A percentile compares a stretch with the other conserved stretches of the same genome.
phyloP scores from a whole-genome alignment of 1,284 basidiomycete species.

The Malassezia cuniculi region DNA sequence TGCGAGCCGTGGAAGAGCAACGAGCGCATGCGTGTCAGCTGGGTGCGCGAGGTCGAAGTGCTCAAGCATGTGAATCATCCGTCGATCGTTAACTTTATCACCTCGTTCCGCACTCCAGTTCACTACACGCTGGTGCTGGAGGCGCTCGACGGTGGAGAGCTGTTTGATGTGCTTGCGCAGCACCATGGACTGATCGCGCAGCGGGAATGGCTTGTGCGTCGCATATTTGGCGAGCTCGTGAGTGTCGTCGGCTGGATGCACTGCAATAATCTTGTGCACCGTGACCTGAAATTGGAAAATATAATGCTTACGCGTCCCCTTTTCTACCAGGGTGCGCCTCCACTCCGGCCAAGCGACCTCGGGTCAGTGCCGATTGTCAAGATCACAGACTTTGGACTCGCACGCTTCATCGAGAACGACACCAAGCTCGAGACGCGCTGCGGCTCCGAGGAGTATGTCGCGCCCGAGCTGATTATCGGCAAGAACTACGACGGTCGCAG shows the following conservation, averaged over 20 bases:
- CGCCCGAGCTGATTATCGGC: conserved; percentile 73
- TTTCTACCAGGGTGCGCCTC: conserved; percentile 10
- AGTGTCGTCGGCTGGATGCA: conserved; percentile 82
- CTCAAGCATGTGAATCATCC: conserved; percentile 75
- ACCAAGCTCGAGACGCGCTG: conserved; percentile 72
- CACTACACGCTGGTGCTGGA: conserved; percentile 74
- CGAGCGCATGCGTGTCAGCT: conserved; percentile 65
- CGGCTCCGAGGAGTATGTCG: conserved; percentile 80
- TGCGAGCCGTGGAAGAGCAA: conserved; percentile 52
- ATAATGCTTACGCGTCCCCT: conserved; percentile 33
- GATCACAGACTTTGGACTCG: conserved; percentile 78
- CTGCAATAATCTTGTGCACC: conserved; percentile 68
- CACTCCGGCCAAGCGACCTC: conserved; percentile 21
- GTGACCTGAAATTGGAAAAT: conserved; percentile 83
- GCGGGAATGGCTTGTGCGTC: conserved; percentile 54
- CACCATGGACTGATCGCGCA: conserved; percentile 51
- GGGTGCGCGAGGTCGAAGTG: conserved; percentile 75
- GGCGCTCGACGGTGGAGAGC: conserved; percentile 65
- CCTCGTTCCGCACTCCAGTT: conserved; percentile 59
- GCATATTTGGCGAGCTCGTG: conserved; percentile 68
- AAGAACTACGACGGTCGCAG: conserved; percentile 67
- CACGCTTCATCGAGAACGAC: conserved; percentile 64
- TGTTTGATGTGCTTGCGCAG: conserved; percentile 62
- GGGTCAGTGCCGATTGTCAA: conserved; percentile 59
- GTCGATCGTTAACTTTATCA: conserved; percentile 62